phyloP scores from a whole-genome alignment of 2,329 filamentous ascomycete species.

The Fusarium sp. region DNA sequence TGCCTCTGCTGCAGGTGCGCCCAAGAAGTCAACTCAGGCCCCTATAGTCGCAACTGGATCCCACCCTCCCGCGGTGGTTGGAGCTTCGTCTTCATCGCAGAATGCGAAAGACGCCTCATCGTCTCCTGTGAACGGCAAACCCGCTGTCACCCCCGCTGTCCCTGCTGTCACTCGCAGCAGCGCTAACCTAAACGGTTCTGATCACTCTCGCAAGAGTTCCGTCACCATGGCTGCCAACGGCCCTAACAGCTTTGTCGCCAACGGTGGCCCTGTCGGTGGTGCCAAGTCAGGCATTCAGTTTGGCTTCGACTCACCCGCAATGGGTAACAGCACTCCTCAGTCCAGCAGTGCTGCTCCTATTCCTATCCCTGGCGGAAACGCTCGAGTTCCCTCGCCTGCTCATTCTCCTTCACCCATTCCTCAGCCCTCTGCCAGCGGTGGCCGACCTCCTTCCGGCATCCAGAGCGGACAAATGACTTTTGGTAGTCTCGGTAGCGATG shows the following conservation, averaged over 20 bases:
- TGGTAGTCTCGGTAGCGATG: slow-evolving; percentile 86
- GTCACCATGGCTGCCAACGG: slow-evolving; percentile 92
- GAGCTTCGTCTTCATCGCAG: slow-evolving; percentile 66
- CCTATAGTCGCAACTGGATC: slow-evolving; percentile 74
- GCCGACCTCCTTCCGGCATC: slow-evolving; percentile 85
- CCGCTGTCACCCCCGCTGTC: slow-evolving; percentile 78
- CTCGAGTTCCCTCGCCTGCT: slow-evolving; percentile 85
- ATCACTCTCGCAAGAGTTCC: slow-evolving; percentile 89
- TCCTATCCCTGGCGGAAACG: slow-evolving; percentile 74
- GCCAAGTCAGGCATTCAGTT: slow-evolving; percentile 82
- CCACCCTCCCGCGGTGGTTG: slow-evolving; percentile 68
- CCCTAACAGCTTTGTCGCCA: slow-evolving; percentile 80
- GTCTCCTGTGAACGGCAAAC: slow-evolving; percentile 89
- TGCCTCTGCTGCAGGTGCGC: slow-evolving; percentile 76
- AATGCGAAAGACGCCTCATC: slow-evolving; percentile 76
- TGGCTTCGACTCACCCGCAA: slow-evolving; percentile 81
- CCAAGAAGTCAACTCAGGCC: slow-evolving; percentile 74
- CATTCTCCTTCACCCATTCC: slow-evolving; percentile 95
- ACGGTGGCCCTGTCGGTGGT: slow-evolving; percentile 76
- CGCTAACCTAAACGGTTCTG: slow-evolving; percentile 78
- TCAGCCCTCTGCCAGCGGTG: slow-evolving; percentile 85
- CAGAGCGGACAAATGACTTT: slow-evolving; percentile 80
- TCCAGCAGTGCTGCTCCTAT: slow-evolving; percentile 69
- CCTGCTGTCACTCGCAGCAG: slow-evolving; percentile 76
- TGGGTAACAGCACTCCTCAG: slow-evolving; percentile 78